phyloP scores from a whole-genome alignment of 768 basidiomycete species.

The Inosperma sp. region DNA sequence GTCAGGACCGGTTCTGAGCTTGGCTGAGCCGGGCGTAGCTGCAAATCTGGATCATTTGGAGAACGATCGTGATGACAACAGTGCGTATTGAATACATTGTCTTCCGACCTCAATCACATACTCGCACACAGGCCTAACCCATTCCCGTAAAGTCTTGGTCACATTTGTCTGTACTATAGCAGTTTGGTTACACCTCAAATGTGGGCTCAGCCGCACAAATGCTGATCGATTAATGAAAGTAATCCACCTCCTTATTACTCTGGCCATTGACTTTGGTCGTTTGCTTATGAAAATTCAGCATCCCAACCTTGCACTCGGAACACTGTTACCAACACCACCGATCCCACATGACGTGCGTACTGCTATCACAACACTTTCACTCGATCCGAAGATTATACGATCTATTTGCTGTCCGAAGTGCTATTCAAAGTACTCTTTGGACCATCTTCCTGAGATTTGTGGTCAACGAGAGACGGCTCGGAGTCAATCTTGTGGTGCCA shows the following conservation, averaged over 20 bases:
- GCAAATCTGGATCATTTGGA: conserved; percentile 1
- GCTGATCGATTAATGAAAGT: conserved; percentile 18
- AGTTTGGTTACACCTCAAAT: conserved; percentile 22
- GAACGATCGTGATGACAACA: background rate
- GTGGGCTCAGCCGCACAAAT: conserved; percentile 18
- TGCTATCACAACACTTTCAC: conserved; percentile 10
- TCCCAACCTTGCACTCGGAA: conserved; percentile 7
- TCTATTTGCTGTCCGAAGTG: conserved; percentile 27
- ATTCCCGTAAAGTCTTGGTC: conserved; percentile 3
- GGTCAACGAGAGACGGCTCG: conserved; percentile 16
- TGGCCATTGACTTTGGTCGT: background rate
- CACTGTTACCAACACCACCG: background rate
- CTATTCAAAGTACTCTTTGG: conserved; percentile 16
- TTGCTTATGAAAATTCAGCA: conserved; percentile 1
- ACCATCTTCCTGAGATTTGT: conserved; percentile 16
- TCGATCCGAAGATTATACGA: conserved; percentile 22
- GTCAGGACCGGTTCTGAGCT: conserved; percentile 1
- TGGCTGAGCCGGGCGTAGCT: background rate
- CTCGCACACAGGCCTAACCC: conserved; percentile 5
- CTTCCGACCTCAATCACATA: conserved; percentile 1
- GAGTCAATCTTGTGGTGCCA: conserved; percentile 17
- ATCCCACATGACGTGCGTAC: conserved; percentile 25
- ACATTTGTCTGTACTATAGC: conserved; percentile 15
- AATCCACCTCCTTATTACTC: conserved; percentile 11
- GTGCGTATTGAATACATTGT: background rate